Conservation (phyloP, 139 green algal genomes). For the Tetradesmus lagerheimii region DNA sequence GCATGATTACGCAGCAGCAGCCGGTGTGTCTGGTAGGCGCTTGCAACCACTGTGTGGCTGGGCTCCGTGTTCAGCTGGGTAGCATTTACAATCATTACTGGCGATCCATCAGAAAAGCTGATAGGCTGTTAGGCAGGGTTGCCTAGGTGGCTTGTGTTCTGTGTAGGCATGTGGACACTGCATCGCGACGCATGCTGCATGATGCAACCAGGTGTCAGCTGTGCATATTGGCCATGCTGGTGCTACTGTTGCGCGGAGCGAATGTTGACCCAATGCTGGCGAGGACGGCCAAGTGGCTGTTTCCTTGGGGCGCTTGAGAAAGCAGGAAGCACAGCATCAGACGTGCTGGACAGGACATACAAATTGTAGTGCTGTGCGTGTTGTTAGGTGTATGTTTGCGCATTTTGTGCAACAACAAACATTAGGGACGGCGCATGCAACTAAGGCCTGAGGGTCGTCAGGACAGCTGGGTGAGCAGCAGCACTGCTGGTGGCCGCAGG, state of each 20-base stretch:
- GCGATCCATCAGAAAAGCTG: background rate
- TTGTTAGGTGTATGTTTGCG: no score
- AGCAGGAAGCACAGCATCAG: background rate
- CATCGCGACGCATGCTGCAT: background rate
- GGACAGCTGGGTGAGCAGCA: no score
- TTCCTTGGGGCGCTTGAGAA: background rate
- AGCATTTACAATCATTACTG: background rate
- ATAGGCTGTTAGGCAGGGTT: background rate
- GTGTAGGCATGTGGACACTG: background rate
- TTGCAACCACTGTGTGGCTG: background rate
- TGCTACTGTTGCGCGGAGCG: background rate
- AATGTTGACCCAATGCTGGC: background rate
- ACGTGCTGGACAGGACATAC: no score
- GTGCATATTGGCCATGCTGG: background rate
- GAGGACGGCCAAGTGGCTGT: background rate
- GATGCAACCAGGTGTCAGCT: background rate
- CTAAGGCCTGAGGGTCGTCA: no score
- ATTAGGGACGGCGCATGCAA: no score
- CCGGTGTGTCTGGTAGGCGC: background rate
- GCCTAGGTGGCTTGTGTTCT: background rate
- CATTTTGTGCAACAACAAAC: no score
- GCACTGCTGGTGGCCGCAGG: no score
- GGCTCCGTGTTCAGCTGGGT: background rate
- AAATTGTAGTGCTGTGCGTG: background rate
- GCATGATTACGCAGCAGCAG: background rate